Evolutionary conservation across 2,329 filamentous ascomycete genomes (phyloP).

Genomic region (Colletotrichum viniferum): DNA sequence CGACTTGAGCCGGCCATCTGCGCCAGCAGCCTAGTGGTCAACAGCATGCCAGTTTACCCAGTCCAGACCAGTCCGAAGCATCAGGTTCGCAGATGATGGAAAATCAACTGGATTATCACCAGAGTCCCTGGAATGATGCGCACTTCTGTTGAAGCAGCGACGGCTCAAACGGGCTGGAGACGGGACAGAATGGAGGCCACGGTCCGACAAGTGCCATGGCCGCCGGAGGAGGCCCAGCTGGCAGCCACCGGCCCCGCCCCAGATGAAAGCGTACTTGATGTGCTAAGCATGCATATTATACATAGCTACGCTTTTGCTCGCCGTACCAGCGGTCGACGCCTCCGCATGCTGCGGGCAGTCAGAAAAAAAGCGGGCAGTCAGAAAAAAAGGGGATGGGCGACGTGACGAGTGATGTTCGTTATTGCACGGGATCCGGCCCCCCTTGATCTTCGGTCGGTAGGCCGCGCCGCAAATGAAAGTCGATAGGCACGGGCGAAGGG

Average conservation of each 20-base stretch:
- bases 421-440: neutral
- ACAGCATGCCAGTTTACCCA: neutral
- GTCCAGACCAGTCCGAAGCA: neutral
- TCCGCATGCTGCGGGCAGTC: neutral
- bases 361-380: neutral
- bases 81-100: neutral
- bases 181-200: neutral
- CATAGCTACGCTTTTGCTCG: neutral
- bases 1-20: neutral
- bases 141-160: neutral
- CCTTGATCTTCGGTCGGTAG: neutral
- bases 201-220: neutral
- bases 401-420: neutral
- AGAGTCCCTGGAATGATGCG: neutral
- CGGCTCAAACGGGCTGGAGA: neutral
- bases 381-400: neutral
- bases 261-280: neutral
- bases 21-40: neutral
- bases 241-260: neutral
- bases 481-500: neutral
- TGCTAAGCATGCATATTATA: neutral
- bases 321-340: neutral
- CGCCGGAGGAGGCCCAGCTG: neutral
- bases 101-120: neutral
- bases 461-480: neutral